Base-by-base conservation (phyloP, 139 green algal species). In the Chlamydomonas sphaeroides region DNA sequence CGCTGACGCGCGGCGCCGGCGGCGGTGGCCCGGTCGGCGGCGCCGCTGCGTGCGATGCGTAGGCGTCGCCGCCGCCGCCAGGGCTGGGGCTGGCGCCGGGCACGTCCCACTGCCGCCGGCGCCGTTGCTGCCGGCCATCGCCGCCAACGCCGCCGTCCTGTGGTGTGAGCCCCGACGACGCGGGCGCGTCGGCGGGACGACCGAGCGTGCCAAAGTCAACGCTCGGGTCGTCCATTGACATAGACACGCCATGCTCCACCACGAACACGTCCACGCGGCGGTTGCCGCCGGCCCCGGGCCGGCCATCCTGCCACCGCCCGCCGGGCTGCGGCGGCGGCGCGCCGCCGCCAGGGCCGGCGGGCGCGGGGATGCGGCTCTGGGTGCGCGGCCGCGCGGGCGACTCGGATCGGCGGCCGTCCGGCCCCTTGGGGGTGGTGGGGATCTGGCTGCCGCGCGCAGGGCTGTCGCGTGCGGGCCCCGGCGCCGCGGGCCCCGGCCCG, bases 371-470 rank as follows among this genome's bases (percentile, higher is more conserved):
- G 61, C 75, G 75, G 61, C 62, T 73, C 23, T 72, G 74, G 20
- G 59, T 72, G 7, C 42, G 61, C 32, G 62, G 42, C 25, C 61
- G 32, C 15, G 18, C 10, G 53, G 53, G 21, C 14, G 75, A 82
- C 21, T 65, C 62, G 1, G 41, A 63, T 0, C 62, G 41, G 5
- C 45, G 0, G 32, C 48, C 49, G 48, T 14, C 30, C 39, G 17
- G 38, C 23, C 66, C 28, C 15, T 3, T 8, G 26, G 38, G 30
- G 39, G 63, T n/a, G 48, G 28, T 28, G 1, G 77, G 77, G 49
- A 84, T 84, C 8, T 38, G 65, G 77, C 77, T 84, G 65, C 35
- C 35, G 11, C 62, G 65, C 20, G 4, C 77, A 1, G 77, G 65
- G 65, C n/a, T n/a, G n/a, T n/a, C n/a, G n/a, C n/a, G n/a, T n/a